phyloP scores from a whole-genome alignment of 2,329 filamentous ascomycete species.

The Elsinoe arachidis region DNA sequence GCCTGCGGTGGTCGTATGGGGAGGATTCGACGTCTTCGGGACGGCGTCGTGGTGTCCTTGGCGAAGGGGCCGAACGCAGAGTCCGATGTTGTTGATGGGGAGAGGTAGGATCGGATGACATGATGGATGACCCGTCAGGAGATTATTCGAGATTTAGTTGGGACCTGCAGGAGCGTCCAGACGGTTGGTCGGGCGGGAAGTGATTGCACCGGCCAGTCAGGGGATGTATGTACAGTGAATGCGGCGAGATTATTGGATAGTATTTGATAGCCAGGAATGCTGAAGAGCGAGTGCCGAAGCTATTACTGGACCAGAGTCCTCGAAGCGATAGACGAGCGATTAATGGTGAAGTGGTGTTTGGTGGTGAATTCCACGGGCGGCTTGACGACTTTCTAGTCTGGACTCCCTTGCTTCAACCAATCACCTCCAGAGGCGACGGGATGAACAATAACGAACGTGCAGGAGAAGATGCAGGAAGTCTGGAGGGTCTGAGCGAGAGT shows the following conservation, averaged over 20 bases:
- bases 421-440: slow-evolving; percentile 11
- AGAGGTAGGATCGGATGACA: slow-evolving; percentile 13
- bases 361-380: slow-evolving; percentile 4
- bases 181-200: slow-evolving; percentile 12
- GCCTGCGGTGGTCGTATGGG: slow-evolving; percentile 28
- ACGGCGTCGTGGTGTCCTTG: slow-evolving; percentile 49
- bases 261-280: background rate
- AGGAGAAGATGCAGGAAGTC: background rate
- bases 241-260: background rate
- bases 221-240: slow-evolving; percentile 2
- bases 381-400: background rate
- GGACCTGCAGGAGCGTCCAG: slow-evolving; percentile 11
- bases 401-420: background rate
- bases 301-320: slow-evolving; percentile 9
- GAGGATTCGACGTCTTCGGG: slow-evolving; percentile 64
- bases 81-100: slow-evolving; percentile 15
- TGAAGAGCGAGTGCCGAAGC: slow-evolving; percentile 2
- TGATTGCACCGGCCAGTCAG: slow-evolving; percentile 11
- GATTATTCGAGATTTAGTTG: slow-evolving; percentile 10
- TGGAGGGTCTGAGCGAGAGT: slow-evolving; percentile 7
- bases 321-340: slow-evolving; percentile 5
- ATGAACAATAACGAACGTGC: slow-evolving; percentile 9
- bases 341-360: background rate
- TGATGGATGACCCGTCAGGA: slow-evolving; percentile 2
- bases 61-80: slow-evolving; percentile 9